Evolutionary conservation across 2,329 filamentous ascomycete species (phyloP).

Genomic region (Colletotrichum gigasporum): DNA sequence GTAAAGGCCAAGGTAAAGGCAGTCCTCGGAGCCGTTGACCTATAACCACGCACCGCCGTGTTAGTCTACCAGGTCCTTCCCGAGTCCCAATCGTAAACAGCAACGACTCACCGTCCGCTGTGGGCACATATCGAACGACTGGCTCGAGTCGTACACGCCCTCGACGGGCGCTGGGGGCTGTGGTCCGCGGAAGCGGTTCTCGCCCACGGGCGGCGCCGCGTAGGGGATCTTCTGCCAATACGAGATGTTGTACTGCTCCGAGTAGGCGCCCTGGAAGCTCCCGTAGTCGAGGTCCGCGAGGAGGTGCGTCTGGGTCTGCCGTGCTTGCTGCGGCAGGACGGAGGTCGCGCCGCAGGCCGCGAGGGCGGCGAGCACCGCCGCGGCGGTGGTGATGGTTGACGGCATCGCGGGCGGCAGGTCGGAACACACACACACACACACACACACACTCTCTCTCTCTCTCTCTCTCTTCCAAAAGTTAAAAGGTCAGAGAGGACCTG

Average conservation of each 20-base stretch:
- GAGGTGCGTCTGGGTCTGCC: conserved; percentile 14
- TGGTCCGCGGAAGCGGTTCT: conserved; percentile 68
- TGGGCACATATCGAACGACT: conserved; percentile 66
- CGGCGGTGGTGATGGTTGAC: background rate
- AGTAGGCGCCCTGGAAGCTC: conserved; percentile 62
- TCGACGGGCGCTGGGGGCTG: conserved; percentile 61
- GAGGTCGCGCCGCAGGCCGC: background rate
- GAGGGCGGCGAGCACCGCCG: background rate
- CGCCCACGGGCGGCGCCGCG: conserved; percentile 64
- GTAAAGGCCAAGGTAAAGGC: conserved; percentile 69
- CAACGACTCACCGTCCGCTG: conserved; percentile 58
- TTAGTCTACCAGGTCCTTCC: too few relatives aligned
- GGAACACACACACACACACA: background rate
- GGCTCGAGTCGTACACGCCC: conserved; percentile 63
- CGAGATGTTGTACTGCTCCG: conserved; percentile 61
- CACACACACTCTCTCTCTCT: too few relatives aligned
- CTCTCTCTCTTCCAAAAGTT: too few relatives aligned
- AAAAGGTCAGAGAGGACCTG: too few relatives aligned
- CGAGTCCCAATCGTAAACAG: too few relatives aligned
- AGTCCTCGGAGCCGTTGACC: conserved; percentile 67
- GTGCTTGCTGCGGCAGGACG: conserved; percentile 9
- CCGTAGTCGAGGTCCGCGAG: conserved; percentile 53
- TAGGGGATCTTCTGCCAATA: conserved; percentile 71
- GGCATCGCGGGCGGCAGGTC: background rate
- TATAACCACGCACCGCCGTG: conserved; percentile 32